Base-by-base conservation (phyloP, 371 early-diverging fungal genomes). In the Actinomucor elegans region DNA sequence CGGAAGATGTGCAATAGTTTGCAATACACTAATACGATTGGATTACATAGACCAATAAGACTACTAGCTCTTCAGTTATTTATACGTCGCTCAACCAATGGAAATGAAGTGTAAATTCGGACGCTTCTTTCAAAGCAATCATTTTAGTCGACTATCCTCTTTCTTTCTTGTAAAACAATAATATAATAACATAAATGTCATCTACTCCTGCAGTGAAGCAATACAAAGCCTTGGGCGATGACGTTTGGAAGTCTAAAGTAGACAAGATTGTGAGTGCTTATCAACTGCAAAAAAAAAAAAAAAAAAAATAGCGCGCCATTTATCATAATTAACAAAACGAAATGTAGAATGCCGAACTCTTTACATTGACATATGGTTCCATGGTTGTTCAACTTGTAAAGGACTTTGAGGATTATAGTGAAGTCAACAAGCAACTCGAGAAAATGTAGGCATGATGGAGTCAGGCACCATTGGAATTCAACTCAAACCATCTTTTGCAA, bases 321-420 rank as follows among this genome's bases (percentile, higher is more conserved):
- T n/a, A n/a, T n/a, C n/a, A n/a, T n/a, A n/a, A n/a, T n/a, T n/a
- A n/a, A n/a, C n/a, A n/a, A n/a, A n/a, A n/a, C n/a, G n/a, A n/a
- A n/a, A 1, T 20, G 20, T 70, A 87, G 85, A 96, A 90, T 64
- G 93, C 92, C 4, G 99, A 98, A 70, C 88, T 98, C n/a, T 98
- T 98, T 60, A 90, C 92, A 4, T 75, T 98, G 49, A 98, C 99
- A 42, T 98, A 98, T 71, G 99, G 99, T 14, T 92, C 99, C 4
- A 79, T 98, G 18, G 99, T 98, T 1, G 90, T 90, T 24, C 98
- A 97, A 56, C 83, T 98, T 5, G 83, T 95, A 41, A 92, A 94
- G 63, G 99, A 98, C 75, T 92, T 89, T 64, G 94, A 96, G 55
- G 93, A 96, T 73, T 94, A 92, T 50, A 57, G 62, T 35, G 89